Percentiles rank a stretch among this genome's conserved stretches.
These are phyloP conservation scores for Cladosporium halotolerans DNA, from an alignment of 2,329 filamentous ascomycete species.

Conservation along the genomic window DNA sequence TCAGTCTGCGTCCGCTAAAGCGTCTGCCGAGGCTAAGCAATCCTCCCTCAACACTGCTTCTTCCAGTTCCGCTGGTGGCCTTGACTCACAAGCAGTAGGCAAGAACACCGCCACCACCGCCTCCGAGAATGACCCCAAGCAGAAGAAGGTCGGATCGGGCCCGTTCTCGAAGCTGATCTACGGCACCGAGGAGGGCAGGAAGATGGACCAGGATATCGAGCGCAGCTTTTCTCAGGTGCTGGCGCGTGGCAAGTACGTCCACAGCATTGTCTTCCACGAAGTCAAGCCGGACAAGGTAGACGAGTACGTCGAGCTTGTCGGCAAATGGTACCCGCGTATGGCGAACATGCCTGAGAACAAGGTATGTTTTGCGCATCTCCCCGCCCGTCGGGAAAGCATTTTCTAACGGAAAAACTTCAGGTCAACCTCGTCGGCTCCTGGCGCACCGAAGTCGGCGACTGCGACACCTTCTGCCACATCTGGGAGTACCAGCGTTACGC, in stretches of 20 bases:
- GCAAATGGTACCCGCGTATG: constrained; percentile 87
- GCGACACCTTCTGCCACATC: constrained; percentile 97
- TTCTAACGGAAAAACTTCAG: background rate
- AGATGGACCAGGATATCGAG: constrained; percentile 93
- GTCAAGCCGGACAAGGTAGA: constrained; percentile 94
- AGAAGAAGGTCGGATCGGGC: constrained; percentile 47
- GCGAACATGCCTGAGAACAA: constrained; percentile 80
- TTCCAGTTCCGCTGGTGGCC: constrained; percentile 34
- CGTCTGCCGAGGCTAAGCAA: constrained; percentile 30
- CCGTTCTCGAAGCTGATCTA: constrained; percentile 86
- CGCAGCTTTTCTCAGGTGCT: constrained; percentile 92
- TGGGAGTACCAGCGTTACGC: constrained; percentile 99
- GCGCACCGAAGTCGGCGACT: constrained; percentile 95
- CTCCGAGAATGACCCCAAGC: constrained; percentile 56
- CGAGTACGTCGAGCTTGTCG: constrained; percentile 85
- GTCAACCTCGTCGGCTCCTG: constrained; percentile 93
- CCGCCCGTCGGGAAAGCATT: background rate
- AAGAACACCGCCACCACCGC: constrained; percentile 45
- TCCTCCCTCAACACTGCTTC: constrained; percentile 17
- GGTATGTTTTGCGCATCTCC: constrained; percentile 31
- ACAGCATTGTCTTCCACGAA: constrained; percentile 93
- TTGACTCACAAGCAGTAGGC: constrained; percentile 25
- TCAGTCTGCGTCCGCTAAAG: constrained; percentile 57
- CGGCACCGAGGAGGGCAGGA: constrained; percentile 88
- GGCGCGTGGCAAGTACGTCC: constrained; percentile 94